Percentiles rank a stretch among this genome's conserved stretches.
These are phyloP conservation scores for Myriosclerotinia scirpicola DNA, from an alignment of 2,329 filamentous ascomycete genomes.

Conservation along the genomic window DNA sequence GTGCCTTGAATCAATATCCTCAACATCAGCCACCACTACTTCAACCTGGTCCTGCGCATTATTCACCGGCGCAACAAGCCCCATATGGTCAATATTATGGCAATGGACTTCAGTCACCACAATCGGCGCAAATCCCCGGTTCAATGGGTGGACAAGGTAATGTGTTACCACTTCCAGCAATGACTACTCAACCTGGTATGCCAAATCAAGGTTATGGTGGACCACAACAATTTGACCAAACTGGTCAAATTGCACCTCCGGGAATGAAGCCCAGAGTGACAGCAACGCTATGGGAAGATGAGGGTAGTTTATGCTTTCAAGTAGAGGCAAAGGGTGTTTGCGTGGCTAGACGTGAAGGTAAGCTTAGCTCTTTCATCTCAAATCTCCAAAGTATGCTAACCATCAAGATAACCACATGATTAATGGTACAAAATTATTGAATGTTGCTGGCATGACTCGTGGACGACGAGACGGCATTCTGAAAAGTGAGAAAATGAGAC, in stretches of 20 bases:
- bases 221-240: conserved; percentile 68
- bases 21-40: conserved; percentile 72
- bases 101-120: conserved; percentile 79
- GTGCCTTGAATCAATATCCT: conserved; percentile 73
- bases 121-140: conserved; percentile 65
- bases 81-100: conserved; percentile 71
- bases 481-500: conserved; percentile 94
- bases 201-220: conserved; percentile 49
- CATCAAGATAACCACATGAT: conserved; percentile 93
- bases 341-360: conserved; percentile 90
- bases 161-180: conserved; percentile 65
- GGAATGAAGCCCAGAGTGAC: conserved; percentile 97
- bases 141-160: conserved; percentile 66
- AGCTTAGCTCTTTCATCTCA: conserved; percentile 35
- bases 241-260: conserved; percentile 87
- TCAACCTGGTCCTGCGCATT: conserved; percentile 69
- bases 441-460: conserved; percentile 97
- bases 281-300: conserved; percentile 96
- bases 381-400: conserved; percentile 21
- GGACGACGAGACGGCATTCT: conserved; percentile 93
- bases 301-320: conserved; percentile 96
- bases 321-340: conserved; percentile 96
- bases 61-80: conserved; percentile 52
- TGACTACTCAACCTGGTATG: conserved; percentile 50
- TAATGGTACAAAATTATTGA: conserved; percentile 94